Base-by-base conservation (phyloP, 352 stramenopile species). In the Globisporangium nunn region DNA sequence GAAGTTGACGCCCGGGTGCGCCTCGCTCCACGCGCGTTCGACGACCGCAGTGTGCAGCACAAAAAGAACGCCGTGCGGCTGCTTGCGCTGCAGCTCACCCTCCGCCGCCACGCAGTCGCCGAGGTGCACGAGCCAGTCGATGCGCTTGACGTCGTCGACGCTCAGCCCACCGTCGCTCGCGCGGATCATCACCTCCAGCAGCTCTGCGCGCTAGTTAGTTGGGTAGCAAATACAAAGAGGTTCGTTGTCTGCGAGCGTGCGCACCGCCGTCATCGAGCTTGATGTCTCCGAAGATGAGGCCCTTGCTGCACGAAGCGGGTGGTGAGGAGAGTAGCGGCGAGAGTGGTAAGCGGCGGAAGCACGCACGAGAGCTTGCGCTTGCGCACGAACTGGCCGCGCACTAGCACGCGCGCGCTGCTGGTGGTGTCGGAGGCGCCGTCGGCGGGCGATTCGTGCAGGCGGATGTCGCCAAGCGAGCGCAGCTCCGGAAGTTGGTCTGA, bases 111-210 rank as follows among this genome's bases (percentile, higher is more conserved):
- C 72, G 8, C 75, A 31, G 52, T 91, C 84, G 8, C 84, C 81
- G 23, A 92, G 63, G 56, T 93, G 81, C 58, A 91, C 70, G 53
- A 88, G 67, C 81, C 81, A 92, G 62, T 94, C 87, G 45, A 92
- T 83, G 46, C 80, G 69, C 12, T 75, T 79, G 59, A 92, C 79
- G 18, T 72, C 61, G 8, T 82, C 76, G 41, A 87, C 49, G 35
- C 75, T 82, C 47, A 91, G 72, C 11, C 74, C 63, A 6, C 67
- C 80, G 4, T 82, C 70, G 35, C 74, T 62, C 4, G 76, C 74
- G n/a, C 75, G 84, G 55, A 92, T 82, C 77, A 94, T 94, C 50
- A 94, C 68, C 66, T 93, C 81, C 7, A 93, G 61, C 11, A 91
- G 71, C 54, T 72, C 84, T 93, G 31, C 4, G 30, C n/a, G 30